A percentile compares a stretch with the other conserved stretches of the same genome.
Evolutionary conservation across 2,329 filamentous ascomycete species (phyloP).

Genomic region (Lithohypha guttulata): DNA sequence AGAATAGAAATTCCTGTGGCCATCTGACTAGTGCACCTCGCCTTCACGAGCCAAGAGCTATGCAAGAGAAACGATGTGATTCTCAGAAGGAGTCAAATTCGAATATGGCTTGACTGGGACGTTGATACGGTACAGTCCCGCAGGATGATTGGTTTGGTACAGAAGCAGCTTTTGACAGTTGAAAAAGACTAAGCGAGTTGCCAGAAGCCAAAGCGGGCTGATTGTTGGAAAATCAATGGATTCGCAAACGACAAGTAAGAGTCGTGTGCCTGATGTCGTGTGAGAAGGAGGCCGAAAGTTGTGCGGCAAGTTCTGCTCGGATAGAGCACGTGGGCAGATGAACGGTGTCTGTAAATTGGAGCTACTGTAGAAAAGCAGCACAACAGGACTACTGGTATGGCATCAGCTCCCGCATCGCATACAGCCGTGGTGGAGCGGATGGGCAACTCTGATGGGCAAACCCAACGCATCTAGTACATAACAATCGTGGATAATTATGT

Average conservation of each 20-base stretch:
- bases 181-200: too few species aligned
- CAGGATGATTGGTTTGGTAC: too few species aligned
- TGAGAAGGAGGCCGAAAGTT: constrained; percentile 4
- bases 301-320: neutral
- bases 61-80: too few species aligned
- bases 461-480: neutral
- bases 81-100: too few species aligned
- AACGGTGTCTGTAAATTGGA: constrained; percentile 2
- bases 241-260: neutral
- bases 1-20: constrained; percentile 34
- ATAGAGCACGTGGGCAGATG: constrained; percentile 2
- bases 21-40: too few species aligned
- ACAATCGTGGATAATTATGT: constrained; percentile 1
- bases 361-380: neutral
- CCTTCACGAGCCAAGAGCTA: too few species aligned
- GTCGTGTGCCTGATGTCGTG: constrained; percentile 8
- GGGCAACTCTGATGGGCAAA: neutral
- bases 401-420: constrained; percentile 5
- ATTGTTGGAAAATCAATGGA: too few species aligned
- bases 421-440: constrained; percentile 2
- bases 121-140: too few species aligned
- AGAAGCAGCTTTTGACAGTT: too few species aligned
- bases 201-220: too few species aligned
- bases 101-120: too few species aligned
- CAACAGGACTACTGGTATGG: neutral